A percentile compares a stretch with the other conserved stretches of the same genome.
Evolutionary conservation across 116 monocot genomes (phyloP).

Genomic region (Phalaenopsis hybrid): DNA sequence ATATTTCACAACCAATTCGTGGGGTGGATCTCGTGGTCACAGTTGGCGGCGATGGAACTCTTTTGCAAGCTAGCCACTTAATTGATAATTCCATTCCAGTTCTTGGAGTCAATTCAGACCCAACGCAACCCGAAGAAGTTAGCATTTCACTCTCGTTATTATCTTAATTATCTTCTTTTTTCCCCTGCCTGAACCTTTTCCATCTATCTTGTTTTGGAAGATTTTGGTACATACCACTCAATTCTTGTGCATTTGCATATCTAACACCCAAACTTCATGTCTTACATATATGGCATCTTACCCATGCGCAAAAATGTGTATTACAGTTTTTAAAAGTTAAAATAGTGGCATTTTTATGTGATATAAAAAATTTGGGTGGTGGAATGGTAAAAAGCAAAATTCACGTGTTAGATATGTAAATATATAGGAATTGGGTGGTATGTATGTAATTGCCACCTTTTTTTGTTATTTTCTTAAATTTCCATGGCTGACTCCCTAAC

Average conservation of each 20-base stretch:
- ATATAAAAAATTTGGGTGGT: no score
- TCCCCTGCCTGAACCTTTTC: not conserved
- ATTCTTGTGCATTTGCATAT: not conserved
- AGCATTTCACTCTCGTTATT: not conserved
- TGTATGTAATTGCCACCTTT: not conserved
- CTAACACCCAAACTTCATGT: no score
- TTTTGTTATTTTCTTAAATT: not conserved
- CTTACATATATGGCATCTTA: no score
- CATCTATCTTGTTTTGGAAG: not conserved
- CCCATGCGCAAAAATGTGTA: no score
- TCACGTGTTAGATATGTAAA: no score
- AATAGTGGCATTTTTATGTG: no score
- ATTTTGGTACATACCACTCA: not conserved
- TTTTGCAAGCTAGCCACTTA: slow-evolving; percentile 79
- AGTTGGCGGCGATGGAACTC: slow-evolving; percentile 95
- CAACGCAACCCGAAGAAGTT: slow-evolving; percentile 74
- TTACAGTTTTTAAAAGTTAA: no score
- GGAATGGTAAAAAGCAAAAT: no score
- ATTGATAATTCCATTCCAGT: slow-evolving; percentile 62
- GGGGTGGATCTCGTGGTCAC: slow-evolving; percentile 76
- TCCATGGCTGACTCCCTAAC: not conserved
- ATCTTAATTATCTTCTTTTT: not conserved
- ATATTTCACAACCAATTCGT: slow-evolving; percentile 53
- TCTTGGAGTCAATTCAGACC: slow-evolving; percentile 94
- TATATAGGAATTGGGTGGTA: not conserved